Evolutionary conservation across 768 basidiomycete genomes (phyloP).

Genomic region (Mycena vitilis): DNA sequence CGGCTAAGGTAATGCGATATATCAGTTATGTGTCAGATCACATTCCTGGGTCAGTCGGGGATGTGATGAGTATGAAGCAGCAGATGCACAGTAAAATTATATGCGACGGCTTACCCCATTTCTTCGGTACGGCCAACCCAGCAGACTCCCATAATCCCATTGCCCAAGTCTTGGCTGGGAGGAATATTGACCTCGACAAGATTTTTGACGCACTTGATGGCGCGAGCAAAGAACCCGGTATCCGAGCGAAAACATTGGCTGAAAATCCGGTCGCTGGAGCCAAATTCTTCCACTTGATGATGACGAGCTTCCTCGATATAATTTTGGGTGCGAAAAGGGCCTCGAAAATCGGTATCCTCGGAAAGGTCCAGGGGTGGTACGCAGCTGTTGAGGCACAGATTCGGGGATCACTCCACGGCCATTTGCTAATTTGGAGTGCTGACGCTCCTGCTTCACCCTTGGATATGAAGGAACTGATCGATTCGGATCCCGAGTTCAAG

Average conservation of each 20-base stretch:
- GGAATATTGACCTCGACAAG: conserved; percentile 35
- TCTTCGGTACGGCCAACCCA: conserved; percentile 37
- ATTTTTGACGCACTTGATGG: conserved; percentile 27
- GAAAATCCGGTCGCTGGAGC: conserved; percentile 34
- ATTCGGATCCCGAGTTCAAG: conserved; percentile 12
- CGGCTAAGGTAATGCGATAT: no score
- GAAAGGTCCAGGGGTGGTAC: conserved; percentile 36
- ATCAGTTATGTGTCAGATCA: conserved; percentile 20
- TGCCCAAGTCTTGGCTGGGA: conserved; percentile 35
- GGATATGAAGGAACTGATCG: conserved; percentile 11
- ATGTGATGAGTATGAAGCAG: conserved; percentile 8
- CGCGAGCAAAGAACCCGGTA: not conserved
- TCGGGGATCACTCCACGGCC: conserved; percentile 42
- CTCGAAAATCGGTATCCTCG: conserved; percentile 39
- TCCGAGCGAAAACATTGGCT: not conserved
- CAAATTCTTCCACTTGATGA: conserved; percentile 46
- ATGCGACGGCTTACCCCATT: conserved; percentile 28
- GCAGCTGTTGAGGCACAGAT: conserved; percentile 41
- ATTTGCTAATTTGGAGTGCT: conserved; percentile 41
- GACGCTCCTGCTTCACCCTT: conserved; percentile 14
- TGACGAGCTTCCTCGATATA: conserved; percentile 36
- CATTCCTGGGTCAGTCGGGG: conserved; percentile 23
- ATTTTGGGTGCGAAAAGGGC: conserved; percentile 37
- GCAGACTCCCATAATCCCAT: conserved; percentile 36
- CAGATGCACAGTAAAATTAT: conserved; percentile 3